Percentiles rank a stretch among this genome's conserved stretches.
Evolutionary conservation across 1,284 basidiomycete genomes (phyloP).

Genomic region (Cystobasidium sp.): DNA sequence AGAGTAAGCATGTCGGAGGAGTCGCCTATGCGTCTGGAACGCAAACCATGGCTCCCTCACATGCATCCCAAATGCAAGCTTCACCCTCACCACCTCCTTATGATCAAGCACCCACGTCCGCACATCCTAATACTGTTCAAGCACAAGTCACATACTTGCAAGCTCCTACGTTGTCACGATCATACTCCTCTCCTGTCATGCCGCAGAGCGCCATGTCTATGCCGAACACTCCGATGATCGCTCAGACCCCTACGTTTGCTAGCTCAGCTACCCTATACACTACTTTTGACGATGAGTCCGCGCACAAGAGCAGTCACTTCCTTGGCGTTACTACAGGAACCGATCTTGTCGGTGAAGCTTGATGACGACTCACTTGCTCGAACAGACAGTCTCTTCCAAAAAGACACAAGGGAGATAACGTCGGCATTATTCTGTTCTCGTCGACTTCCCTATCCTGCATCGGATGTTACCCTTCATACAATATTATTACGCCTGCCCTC

Average conservation of each 20-base stretch:
- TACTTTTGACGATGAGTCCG: conserved; percentile 20
- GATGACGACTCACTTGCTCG: not conserved
- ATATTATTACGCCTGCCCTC: no score
- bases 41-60: not conserved
- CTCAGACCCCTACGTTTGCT: conserved; percentile 24
- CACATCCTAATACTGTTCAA: not conserved
- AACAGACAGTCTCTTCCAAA: no score
- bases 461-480: no score
- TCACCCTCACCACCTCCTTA: conserved; percentile 1
- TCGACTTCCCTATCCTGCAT: no score
- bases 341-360: conserved; percentile 20
- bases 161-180: conserved; percentile 26
- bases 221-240: conserved; percentile 21
- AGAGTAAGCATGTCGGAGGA: no score
- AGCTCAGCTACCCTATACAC: not conserved
- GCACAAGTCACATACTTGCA: conserved; percentile 9
- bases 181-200: conserved; percentile 31
- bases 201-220: conserved; percentile 12
- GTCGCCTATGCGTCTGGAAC: not conserved
- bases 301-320: conserved; percentile 21
- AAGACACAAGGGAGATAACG: no score
- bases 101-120: not conserved
- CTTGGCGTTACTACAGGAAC: not conserved
- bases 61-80: not conserved
- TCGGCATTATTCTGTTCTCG: no score